phyloP scores from a whole-genome alignment of 192 early-diverging fungal species.

The Hyaloraphidium curvatum region DNA sequence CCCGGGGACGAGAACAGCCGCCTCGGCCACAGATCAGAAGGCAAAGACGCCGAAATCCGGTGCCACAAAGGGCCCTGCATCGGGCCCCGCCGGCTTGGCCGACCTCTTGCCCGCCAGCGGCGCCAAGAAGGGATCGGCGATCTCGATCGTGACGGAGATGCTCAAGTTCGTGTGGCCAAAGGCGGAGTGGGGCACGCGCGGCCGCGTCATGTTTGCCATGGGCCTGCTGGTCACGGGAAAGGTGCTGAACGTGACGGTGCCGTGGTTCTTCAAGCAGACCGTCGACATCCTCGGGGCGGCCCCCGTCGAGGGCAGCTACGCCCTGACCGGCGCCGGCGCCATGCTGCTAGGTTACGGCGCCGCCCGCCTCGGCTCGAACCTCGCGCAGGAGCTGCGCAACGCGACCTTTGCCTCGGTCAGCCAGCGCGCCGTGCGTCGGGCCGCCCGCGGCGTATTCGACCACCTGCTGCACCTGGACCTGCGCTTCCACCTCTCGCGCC shows the following conservation, averaged over 20 bases:
- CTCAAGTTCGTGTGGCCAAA: conserved; percentile 80
- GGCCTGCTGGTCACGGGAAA: conserved; percentile 65
- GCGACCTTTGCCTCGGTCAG: conserved; percentile 85
- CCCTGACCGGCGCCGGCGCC: conserved; percentile 70
- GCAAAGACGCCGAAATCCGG: too few relatives aligned
- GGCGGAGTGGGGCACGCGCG: conserved; percentile 59
- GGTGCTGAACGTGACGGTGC: conserved; percentile 83
- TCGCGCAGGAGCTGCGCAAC: conserved; percentile 78
- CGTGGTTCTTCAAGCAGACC: conserved; percentile 83
- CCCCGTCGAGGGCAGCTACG: conserved; percentile 30
- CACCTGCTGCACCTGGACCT: conserved; percentile 79
- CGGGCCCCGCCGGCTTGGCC: too few relatives aligned
- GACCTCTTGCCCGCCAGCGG: too few relatives aligned
- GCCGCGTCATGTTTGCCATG: conserved; percentile 70
- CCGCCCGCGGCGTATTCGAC: conserved; percentile 73
- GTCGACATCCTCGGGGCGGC: conserved; percentile 82
- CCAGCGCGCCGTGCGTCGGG: conserved; percentile 76
- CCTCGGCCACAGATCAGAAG: too few relatives aligned
- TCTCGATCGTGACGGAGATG: conserved; percentile 59
- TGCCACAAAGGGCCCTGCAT: too few relatives aligned
- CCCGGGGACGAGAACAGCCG: too few relatives aligned
- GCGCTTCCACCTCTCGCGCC: conserved; percentile 75
- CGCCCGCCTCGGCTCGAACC: conserved; percentile 58
- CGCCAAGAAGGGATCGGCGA: too few relatives aligned
- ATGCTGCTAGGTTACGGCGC: conserved; percentile 87